These are phyloP conservation scores for Pichia rugopelliculosa DNA, from an alignment of 805 yeast species.

Conservation along the genomic window DNA sequence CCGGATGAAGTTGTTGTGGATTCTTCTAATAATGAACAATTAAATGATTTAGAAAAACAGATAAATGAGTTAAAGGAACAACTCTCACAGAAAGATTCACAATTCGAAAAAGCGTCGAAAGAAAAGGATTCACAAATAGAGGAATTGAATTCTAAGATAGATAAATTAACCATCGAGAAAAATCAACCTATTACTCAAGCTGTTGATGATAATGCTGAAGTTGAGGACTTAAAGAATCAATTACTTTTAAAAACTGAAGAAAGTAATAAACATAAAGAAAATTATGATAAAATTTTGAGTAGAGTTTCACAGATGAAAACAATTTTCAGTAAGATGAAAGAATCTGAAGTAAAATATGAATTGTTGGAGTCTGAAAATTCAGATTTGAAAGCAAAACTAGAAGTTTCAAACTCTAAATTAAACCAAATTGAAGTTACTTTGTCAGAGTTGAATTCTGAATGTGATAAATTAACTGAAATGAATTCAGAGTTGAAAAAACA, in stretches of 20 bases:
- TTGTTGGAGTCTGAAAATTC: constrained; percentile 29
- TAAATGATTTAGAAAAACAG: not conserved
- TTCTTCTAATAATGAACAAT: constrained; percentile 1
- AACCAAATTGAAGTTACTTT: not conserved
- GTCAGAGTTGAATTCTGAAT: constrained; percentile 32
- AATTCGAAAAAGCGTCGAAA: not conserved
- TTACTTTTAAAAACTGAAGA: constrained; percentile 33
- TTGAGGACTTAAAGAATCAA: not conserved
- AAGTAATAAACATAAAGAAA: constrained; percentile 48
- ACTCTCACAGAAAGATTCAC: not conserved
- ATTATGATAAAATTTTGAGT: constrained; percentile 54
- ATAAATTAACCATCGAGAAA: not conserved
- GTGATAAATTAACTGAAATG: constrained; percentile 41
- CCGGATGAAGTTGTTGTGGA: not conserved
- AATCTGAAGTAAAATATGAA: constrained; percentile 50
- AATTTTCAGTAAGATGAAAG: constrained; percentile 67
- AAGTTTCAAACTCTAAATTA: constrained; percentile 18
- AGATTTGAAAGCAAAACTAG: constrained; percentile 26
- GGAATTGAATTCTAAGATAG: constrained; percentile 5
- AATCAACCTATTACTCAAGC: not conserved
- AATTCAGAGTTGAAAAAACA: constrained; percentile 34
- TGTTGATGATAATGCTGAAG: not conserved
- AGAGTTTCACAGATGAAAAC: constrained; percentile 68
- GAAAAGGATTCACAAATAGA: constrained; percentile 1
- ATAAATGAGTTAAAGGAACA: not conserved